Evolutionary conservation across 2,329 filamentous ascomycete species (phyloP), one percentile per base, ranked within the genome.

Genomic region (Dendrostoma leiphaemia): DNA sequence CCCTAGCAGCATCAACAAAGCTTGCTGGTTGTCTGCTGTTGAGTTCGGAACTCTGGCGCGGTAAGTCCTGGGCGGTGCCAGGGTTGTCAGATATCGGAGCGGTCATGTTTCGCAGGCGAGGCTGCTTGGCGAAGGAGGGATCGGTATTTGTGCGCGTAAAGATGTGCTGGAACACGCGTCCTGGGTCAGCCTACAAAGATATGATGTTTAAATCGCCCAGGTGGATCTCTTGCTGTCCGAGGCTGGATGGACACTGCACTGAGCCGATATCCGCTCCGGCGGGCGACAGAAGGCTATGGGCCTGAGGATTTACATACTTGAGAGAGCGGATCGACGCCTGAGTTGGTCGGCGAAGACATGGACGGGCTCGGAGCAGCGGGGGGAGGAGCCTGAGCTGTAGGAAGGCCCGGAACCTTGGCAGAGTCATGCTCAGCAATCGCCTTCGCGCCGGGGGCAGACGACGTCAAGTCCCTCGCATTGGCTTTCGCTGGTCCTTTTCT

Each of bases 61-160:
- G 67, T 12, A 71, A 58, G 5, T 58, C 56, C 8, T 61, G 67
- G 51, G 78, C 78, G 59, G 71, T 66, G 17, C 70, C 67, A 29
- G 79, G 74, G 57, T 74, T 81, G 7, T 86, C 85, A 23, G 79
- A 74, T 17, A 76, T 73, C 56, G 75, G 72, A 56, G 78, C 34
- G 17, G 26, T 38, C 13, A 43, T 68, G 59, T 73, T 76, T 49
- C 82, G 78, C 26, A 86, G 68, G 57, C 79, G 78, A 49, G 81
- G 75, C 9, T 81, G 75, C 50, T 84, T 79, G 8, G 81, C n/a
- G 21, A 47, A 19, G 19, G 53, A 78, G 50, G 76, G 77, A 52
- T 83, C 78, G 38, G 85, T 86, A 63, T 84, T 87, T 51, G 85
- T 88, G 61, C 87, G 82, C 64, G 85, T 79, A 50, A 89, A 74